Percentiles rank a stretch among this genome's conserved stretches.
Evolutionary conservation across 768 basidiomycete species (phyloP).

Genomic region (Termitomyces sp.): DNA sequence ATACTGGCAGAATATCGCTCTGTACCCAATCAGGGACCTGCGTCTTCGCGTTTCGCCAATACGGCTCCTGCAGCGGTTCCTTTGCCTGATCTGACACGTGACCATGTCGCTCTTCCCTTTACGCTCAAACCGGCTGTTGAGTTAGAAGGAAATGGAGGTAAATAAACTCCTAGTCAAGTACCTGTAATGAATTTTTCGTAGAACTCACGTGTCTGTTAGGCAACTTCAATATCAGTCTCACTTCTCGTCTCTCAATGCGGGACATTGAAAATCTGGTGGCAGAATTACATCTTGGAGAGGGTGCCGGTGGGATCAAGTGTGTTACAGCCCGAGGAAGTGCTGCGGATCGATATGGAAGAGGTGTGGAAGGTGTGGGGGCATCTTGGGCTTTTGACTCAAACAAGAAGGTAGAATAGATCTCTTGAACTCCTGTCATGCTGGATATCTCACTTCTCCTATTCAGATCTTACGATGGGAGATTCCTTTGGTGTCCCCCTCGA

Average conservation of each 20-base stretch:
- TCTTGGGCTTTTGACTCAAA: constrained; percentile 80
- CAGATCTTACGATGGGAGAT: constrained; percentile 82
- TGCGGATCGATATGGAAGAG: constrained; percentile 24
- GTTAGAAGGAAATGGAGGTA: constrained; percentile 38
- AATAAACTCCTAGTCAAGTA: constrained; percentile 4
- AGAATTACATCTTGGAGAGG: constrained; percentile 71
- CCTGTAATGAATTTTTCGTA: background rate
- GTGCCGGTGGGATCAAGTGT: constrained; percentile 69
- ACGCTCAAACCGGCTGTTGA: constrained; percentile 44
- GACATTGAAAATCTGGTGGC: constrained; percentile 68
- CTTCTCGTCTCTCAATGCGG: constrained; percentile 56
- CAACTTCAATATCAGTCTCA: constrained; percentile 1
- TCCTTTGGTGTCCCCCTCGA: constrained; percentile 57
- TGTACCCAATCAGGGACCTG: constrained; percentile 32
- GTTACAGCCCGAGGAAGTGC: constrained; percentile 48
- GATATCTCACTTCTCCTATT: background rate
- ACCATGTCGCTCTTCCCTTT: constrained; percentile 48
- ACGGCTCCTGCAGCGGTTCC: constrained; percentile 19
- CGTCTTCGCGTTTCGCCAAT: constrained; percentile 19
- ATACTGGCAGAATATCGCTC: constrained; percentile 80
- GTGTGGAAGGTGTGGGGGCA: constrained; percentile 31
- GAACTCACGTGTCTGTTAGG: background rate
- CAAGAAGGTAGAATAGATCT: constrained; percentile 41
- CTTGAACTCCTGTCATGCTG: background rate
- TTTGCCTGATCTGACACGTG: constrained; percentile 22